These are phyloP conservation scores for Hypomontagnella submonticulosa DNA, from an alignment of 495 filamentous ascomycete genomes.

Conservation along the genomic window DNA sequence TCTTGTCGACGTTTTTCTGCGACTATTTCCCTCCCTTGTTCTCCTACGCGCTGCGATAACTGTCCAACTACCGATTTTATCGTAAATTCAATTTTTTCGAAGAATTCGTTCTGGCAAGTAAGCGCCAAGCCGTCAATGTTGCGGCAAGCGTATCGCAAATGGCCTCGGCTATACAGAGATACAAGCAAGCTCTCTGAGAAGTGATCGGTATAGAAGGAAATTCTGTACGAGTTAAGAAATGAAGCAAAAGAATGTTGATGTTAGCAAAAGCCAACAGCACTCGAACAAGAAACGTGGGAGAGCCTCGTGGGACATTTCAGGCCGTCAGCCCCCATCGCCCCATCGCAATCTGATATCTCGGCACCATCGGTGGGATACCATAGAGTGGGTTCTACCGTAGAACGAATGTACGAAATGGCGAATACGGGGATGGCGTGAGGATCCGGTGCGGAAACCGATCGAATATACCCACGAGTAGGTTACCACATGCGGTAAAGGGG, in stretches of 20 bases:
- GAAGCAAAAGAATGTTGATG: constrained; percentile 1
- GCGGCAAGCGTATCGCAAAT: not conserved
- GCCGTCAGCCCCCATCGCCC: constrained; percentile 10
- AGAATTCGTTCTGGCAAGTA: constrained; percentile 8
- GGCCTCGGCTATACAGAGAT: not conserved
- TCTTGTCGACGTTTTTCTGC: constrained; percentile 22
- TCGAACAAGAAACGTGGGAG: constrained; percentile 16
- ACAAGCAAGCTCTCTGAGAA: constrained; percentile 14
- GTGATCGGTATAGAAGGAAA: not conserved
- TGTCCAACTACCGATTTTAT: not conserved
- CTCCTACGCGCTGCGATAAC: not conserved
- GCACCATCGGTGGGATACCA: constrained; percentile 11
- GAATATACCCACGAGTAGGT: constrained; percentile 38
- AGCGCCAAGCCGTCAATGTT: constrained; percentile 12
- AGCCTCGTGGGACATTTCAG: constrained; percentile 25
- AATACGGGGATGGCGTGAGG: constrained; percentile 23
- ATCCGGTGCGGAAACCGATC: constrained; percentile 16
- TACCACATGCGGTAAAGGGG: constrained; percentile 36
- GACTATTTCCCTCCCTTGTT: not conserved
- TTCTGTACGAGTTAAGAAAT: not conserved
- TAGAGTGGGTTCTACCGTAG: not conserved
- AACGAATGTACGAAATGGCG: not conserved
- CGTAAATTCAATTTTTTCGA: not conserved
- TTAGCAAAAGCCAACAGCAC: constrained; percentile 12
- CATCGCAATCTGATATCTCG: constrained; percentile 25